A percentile compares a stretch with the other conserved stretches of the same genome.
phyloP scores from a whole-genome alignment of 2,329 filamentous ascomycete genomes.

The Aspergillus amoenus region DNA sequence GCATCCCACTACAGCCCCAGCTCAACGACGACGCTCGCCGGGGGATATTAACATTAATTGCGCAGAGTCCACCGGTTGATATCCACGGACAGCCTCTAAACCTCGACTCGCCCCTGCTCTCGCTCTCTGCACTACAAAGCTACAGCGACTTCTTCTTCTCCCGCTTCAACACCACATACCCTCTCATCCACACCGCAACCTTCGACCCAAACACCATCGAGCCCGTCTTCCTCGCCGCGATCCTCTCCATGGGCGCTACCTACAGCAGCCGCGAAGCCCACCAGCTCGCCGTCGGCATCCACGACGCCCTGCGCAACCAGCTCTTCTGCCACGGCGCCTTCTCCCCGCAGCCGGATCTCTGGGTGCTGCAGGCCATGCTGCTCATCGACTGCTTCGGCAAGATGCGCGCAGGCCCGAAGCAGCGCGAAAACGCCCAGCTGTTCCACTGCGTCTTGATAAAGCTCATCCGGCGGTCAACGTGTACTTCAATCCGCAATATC shows the following conservation, averaged over 20 bases:
- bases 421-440: slow-evolving; percentile 63
- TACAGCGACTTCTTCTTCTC: slow-evolving; percentile 62
- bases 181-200: slow-evolving; percentile 58
- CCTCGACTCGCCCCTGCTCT: slow-evolving; percentile 54
- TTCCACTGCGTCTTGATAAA: slow-evolving; percentile 59
- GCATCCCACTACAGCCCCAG: slow-evolving; percentile 16
- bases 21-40: slow-evolving; percentile 35
- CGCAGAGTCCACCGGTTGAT: slow-evolving; percentile 49
- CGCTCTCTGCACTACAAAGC: slow-evolving; percentile 51
- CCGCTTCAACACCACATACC: slow-evolving; percentile 61
- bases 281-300: slow-evolving; percentile 61
- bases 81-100: slow-evolving; percentile 50
- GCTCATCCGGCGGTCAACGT: slow-evolving; percentile 54
- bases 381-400: slow-evolving; percentile 66
- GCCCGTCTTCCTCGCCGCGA: slow-evolving; percentile 54
- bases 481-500: slow-evolving; percentile 43
- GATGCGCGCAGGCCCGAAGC: slow-evolving; percentile 60
- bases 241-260: slow-evolving; percentile 61
- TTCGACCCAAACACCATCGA: slow-evolving; percentile 54
- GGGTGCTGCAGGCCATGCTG: slow-evolving; percentile 62
- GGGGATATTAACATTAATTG: slow-evolving; percentile 51
- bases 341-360: slow-evolving; percentile 58
- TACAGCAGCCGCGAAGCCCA: slow-evolving; percentile 61
- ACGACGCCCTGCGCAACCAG: slow-evolving; percentile 59
- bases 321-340: slow-evolving; percentile 61